Evolutionary conservation across 2,329 filamentous ascomycete genomes (phyloP).

Genomic region (Pyrenophora graminea): DNA sequence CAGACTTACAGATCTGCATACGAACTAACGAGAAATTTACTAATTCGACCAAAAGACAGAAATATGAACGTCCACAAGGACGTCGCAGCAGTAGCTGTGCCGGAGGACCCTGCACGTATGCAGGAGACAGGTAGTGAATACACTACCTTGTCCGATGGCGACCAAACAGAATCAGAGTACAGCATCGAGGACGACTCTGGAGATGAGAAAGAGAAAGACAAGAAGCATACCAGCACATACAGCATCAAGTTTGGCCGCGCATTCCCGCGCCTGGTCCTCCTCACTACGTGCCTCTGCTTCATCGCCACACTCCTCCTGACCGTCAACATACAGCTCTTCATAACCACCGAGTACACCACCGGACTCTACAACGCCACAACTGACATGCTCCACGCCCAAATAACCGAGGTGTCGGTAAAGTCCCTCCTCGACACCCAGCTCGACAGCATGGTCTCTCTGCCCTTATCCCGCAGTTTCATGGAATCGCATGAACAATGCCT

Average conservation of each 20-base stretch:
- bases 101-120: too few species aligned
- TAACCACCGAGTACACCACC: slow-evolving; percentile 3
- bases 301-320: slow-evolving; percentile 1
- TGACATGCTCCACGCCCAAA: slow-evolving; percentile 2
- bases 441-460: slow-evolving; percentile 8
- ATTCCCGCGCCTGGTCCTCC: slow-evolving; percentile 8
- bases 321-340: slow-evolving; percentile 8
- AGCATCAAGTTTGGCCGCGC: slow-evolving; percentile 1
- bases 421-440: slow-evolving; percentile 11
- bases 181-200: too few species aligned
- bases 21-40: too few species aligned
- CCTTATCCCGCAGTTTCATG: slow-evolving; percentile 15
- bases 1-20: too few species aligned
- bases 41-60: too few species aligned
- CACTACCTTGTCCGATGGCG: not conserved
- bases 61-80: too few species aligned
- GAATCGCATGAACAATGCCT: slow-evolving; percentile 36
- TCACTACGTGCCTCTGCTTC: slow-evolving; percentile 2
- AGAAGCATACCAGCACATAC: not conserved
- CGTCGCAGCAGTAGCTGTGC: too few species aligned
- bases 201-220: not conserved
- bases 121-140: too few species aligned
- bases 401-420: slow-evolving; percentile 2
- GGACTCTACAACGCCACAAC: not conserved
- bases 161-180: not conserved